Evolutionary conservation across 805 yeast genomes (phyloP).

Genomic region (Saccharomycopsis sp.): DNA sequence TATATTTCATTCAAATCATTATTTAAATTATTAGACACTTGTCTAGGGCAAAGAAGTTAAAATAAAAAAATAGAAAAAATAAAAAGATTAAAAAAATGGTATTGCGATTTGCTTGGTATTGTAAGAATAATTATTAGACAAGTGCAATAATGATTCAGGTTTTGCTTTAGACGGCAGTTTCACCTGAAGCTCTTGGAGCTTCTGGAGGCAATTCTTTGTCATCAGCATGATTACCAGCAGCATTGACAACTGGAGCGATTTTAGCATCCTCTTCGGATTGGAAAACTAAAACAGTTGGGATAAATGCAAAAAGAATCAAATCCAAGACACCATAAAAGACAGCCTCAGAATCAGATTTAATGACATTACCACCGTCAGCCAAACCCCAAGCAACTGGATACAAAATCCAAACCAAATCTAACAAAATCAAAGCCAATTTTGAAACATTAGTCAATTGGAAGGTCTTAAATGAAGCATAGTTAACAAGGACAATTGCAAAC

Average conservation of each 20-base stretch:
- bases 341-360: conserved; percentile 51
- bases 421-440: conserved; percentile 23
- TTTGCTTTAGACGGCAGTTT: conserved; percentile 31
- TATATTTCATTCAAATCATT: too few relatives aligned
- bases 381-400: conserved; percentile 49
- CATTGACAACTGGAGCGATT: conserved; percentile 12
- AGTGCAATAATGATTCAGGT: too few relatives aligned
- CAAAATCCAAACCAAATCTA: conserved; percentile 39
- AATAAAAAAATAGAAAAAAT: too few relatives aligned
- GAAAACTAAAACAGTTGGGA: conserved; percentile 25
- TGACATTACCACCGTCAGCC: conserved; percentile 56
- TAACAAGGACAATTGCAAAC: conserved; percentile 28
- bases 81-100: too few relatives aligned
- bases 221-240: conserved; percentile 24
- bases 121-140: too few relatives aligned
- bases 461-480: conserved; percentile 13
- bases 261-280: conserved; percentile 9
- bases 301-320: conserved; percentile 34
- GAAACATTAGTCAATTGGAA: background rate
- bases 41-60: too few relatives aligned
- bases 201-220: conserved; percentile 18
- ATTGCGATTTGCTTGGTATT: too few relatives aligned
- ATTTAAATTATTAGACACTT: too few relatives aligned
- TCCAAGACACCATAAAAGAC: conserved; percentile 56
- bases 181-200: conserved; percentile 40